These are phyloP conservation scores for Xylariales sp. DNA, from an alignment of 2,329 filamentous ascomycete species.

Conservation along the genomic window DNA sequence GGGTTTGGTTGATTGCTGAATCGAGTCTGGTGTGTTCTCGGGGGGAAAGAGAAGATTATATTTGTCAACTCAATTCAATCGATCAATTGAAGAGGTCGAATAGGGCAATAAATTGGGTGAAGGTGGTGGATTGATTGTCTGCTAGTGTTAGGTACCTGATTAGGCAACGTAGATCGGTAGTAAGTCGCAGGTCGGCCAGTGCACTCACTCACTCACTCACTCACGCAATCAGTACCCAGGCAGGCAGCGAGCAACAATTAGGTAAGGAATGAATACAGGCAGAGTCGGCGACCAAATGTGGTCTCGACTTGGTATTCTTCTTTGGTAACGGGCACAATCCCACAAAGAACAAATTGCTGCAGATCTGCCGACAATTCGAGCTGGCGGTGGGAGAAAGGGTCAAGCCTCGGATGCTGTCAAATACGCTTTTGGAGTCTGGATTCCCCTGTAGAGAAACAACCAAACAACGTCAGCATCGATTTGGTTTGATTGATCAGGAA, in stretches of 20 bases:
- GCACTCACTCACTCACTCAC: neutral
- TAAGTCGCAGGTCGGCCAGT: constrained; percentile 3
- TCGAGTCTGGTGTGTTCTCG: constrained; percentile 41
- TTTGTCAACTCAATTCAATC: no score
- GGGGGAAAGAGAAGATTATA: constrained; percentile 44
- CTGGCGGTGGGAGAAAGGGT: constrained; percentile 23
- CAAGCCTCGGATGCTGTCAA: constrained; percentile 8
- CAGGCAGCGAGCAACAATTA: neutral
- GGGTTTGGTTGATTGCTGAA: constrained; percentile 38
- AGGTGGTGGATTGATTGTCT: neutral
- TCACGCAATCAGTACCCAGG: no score
- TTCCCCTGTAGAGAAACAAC: constrained; percentile 36
- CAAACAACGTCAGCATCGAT: constrained; percentile 33
- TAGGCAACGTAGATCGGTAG: constrained; percentile 4
- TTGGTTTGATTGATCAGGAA: constrained; percentile 41
- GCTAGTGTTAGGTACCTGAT: constrained; percentile 4
- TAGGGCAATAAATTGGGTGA: constrained; percentile 16
- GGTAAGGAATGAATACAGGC: neutral
- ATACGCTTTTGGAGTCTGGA: constrained; percentile 28
- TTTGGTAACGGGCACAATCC: constrained; percentile 2
- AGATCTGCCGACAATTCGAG: no score
- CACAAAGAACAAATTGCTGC: no score
- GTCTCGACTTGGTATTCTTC: neutral
- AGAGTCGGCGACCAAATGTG: neutral
- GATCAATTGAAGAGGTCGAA: constrained; percentile 18